A percentile compares a stretch with the other conserved stretches of the same genome.
Evolutionary conservation across 805 yeast species (phyloP).

Genomic region (Metschnikowia kofuensis): DNA sequence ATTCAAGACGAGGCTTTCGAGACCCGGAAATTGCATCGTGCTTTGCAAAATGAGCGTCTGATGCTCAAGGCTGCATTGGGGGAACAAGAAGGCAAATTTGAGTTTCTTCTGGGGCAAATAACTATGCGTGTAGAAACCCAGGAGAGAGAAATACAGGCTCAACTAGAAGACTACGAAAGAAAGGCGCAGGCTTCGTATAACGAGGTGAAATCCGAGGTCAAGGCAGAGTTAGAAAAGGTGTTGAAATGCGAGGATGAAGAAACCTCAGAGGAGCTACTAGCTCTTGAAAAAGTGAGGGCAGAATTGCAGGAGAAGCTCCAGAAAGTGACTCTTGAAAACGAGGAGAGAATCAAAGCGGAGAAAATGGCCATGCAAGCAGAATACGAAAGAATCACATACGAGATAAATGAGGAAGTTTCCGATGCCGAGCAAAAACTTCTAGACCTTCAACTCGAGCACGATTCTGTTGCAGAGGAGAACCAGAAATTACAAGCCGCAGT

Average conservation of each 20-base stretch:
- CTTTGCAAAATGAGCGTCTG: constrained; percentile 9
- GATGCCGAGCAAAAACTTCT: neutral
- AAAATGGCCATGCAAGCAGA: neutral
- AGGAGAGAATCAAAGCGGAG: neutral
- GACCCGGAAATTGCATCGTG: constrained; percentile 9
- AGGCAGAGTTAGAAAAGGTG: constrained; percentile 28
- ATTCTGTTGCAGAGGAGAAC: constrained; percentile 1
- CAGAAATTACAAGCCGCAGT: neutral
- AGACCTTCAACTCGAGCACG: neutral
- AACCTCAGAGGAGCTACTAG: constrained; percentile 1
- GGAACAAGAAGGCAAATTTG: constrained; percentile 19
- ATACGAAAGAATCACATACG: neutral
- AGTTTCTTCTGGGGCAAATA: constrained; percentile 24
- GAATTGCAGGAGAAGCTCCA: neutral
- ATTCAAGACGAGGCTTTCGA: constrained; percentile 10
- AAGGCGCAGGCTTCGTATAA: constrained; percentile 26
- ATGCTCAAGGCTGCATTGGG: constrained; percentile 7
- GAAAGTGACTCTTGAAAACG: neutral
- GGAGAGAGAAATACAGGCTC: constrained; percentile 28
- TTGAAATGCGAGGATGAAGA: constrained; percentile 2
- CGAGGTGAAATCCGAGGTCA: constrained; percentile 32
- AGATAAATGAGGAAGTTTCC: neutral
- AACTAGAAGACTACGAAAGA: constrained; percentile 29
- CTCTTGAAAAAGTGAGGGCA: neutral
- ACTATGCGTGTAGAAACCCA: constrained; percentile 27